phyloP scores from a whole-genome alignment of 2,329 filamentous ascomycete species.

The Fusarium nygamai region DNA sequence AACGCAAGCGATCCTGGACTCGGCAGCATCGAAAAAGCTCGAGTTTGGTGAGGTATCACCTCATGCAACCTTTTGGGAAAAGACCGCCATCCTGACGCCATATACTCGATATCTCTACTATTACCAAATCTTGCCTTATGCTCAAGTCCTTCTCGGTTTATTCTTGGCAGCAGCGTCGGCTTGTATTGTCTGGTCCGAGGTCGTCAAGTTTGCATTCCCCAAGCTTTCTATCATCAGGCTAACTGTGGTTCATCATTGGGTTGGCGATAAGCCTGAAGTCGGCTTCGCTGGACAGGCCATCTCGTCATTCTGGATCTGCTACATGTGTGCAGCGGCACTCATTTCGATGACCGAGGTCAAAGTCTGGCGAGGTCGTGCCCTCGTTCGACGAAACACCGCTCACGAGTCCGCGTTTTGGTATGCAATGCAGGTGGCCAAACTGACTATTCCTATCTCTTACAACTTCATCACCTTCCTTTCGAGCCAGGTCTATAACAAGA shows the following conservation, averaged over 20 bases:
- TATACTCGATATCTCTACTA: constrained; percentile 83
- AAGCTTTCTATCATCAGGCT: constrained; percentile 75
- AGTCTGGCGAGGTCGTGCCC: constrained; percentile 94
- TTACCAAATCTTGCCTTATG: constrained; percentile 75
- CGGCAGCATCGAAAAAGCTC: constrained; percentile 80
- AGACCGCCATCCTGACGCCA: constrained; percentile 74
- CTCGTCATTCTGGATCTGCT: constrained; percentile 88
- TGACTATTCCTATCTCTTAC: constrained; percentile 92
- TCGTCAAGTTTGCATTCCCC: constrained; percentile 84
- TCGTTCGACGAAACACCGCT: constrained; percentile 91
- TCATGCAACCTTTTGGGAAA: constrained; percentile 63
- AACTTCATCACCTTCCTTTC: constrained; percentile 95
- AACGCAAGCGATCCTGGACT: constrained; percentile 85
- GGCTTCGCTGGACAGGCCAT: constrained; percentile 88
- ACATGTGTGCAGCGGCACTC: constrained; percentile 93
- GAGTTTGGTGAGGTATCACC: constrained; percentile 73
- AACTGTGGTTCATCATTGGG: constrained; percentile 79
- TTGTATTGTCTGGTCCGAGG: constrained; percentile 91
- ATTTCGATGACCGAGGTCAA: constrained; percentile 91
- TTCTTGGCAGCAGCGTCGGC: constrained; percentile 79
- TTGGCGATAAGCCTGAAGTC: constrained; percentile 76
- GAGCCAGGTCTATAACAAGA: constrained; percentile 75
- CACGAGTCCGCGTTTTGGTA: constrained; percentile 97
- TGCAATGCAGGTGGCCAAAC: constrained; percentile 87
- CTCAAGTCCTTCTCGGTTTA: constrained; percentile 71